Evolutionary conservation across 1,284 basidiomycete species (phyloP).

Genomic region (Inonotus obliquus): DNA sequence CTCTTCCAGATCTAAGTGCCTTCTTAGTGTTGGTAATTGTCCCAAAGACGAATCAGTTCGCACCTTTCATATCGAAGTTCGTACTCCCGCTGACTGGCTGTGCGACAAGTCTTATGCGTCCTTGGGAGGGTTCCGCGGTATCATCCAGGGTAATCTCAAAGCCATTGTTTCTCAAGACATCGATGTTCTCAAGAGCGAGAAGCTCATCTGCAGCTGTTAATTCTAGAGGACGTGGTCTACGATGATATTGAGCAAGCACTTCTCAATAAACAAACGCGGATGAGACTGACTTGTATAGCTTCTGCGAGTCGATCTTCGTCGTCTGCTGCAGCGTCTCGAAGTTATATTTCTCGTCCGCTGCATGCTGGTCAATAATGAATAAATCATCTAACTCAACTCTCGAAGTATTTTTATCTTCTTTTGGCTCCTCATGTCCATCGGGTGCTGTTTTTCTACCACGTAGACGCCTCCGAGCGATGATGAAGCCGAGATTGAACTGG

Average conservation of each 20-base stretch:
- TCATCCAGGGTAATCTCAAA: slow-evolving; percentile 71
- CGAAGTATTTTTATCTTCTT: slow-evolving; percentile 1
- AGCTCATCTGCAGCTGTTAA: slow-evolving; percentile 90
- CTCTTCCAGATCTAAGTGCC: slow-evolving; percentile 83
- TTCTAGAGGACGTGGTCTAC: slow-evolving; percentile 74
- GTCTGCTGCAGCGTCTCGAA: slow-evolving; percentile 91
- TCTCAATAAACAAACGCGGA: background rate
- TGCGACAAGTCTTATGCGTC: slow-evolving; percentile 67
- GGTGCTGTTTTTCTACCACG: background rate
- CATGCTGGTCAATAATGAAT: slow-evolving; percentile 91
- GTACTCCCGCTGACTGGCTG: slow-evolving; percentile 92
- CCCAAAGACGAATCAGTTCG: slow-evolving; percentile 29
- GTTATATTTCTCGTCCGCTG: slow-evolving; percentile 96
- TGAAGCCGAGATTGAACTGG: slow-evolving; percentile 97
- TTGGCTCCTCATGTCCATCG: slow-evolving; percentile 16
- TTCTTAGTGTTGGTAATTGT: background rate
- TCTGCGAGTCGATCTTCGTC: slow-evolving; percentile 85
- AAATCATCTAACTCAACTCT: slow-evolving; percentile 65
- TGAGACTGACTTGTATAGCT: slow-evolving; percentile 65
- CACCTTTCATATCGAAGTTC: slow-evolving; percentile 71
- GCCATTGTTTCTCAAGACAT: slow-evolving; percentile 80
- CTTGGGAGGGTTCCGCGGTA: slow-evolving; percentile 41
- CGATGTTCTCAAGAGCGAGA: slow-evolving; percentile 81
- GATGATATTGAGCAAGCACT: background rate
- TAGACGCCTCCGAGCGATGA: slow-evolving; percentile 70